Evolutionary conservation across 1,139 yeast genomes (phyloP), one percentile per base, ranked within the genome.

Genomic region (Groenewaldozyma sp.): DNA sequence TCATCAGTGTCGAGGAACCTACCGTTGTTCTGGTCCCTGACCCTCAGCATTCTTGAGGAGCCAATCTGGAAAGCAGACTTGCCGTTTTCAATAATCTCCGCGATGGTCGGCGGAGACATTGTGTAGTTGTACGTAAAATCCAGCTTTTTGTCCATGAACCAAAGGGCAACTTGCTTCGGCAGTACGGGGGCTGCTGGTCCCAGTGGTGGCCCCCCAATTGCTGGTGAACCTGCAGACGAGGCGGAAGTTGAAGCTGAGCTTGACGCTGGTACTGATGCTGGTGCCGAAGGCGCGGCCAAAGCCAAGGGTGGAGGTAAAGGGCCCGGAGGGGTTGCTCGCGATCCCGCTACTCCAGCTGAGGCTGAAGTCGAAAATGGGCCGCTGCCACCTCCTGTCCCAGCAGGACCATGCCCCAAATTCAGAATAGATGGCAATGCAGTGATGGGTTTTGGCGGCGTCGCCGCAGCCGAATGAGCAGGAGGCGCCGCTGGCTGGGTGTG

Each of bases 71-170:
- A 83, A 13, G 86, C 87, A 39, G 69, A 65, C 45, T 74, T 74
- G 17, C 83, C 84, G 55, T 82, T 82, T 41, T 80, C 82, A 17
- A 82, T 55, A 17, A 83, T 61, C 55, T 83, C 94, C 14, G 71
- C 52, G 43, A 73, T 64, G 4, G 82, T 76, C 4, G 88, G 94
- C 2, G 87, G 78, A 11, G 54, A 45, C 11, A 78, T 72, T 38
- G 71, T 71, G 3, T 73, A 69, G n/a, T 79, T 72, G 56, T 70
- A 83, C 3, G 74, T 68, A 50, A 82, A 77, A 39, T 78, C 73
- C 33, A 82, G 54, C 29, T 54, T 56, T 39, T 64, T 62, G 28
- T 59, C 57, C 33, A 62, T 60, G 50, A 62, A 81, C 60, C 56
- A 68, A 46, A 64, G 69, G 7, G 62, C 55, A 6, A 74, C 78